Evolutionary conservation across 2,329 filamentous ascomycete genomes (phyloP).

Genomic region (Neofusicoccum sp.): DNA sequence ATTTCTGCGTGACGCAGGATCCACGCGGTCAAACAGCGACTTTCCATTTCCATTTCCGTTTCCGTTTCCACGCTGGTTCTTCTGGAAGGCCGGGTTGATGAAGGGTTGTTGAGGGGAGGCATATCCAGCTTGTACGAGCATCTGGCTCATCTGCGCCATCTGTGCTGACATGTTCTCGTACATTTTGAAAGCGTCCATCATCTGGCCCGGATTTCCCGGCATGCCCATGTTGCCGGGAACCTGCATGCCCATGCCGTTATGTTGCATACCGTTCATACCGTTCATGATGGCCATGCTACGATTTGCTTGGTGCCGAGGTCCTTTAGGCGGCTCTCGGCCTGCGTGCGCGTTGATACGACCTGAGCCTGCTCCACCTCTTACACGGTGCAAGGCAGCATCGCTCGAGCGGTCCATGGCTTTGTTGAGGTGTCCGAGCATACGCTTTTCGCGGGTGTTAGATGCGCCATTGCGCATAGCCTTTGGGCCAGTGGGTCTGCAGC

Average conservation of each 20-base stretch:
- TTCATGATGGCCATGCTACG: constrained; percentile 25
- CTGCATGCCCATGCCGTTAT: constrained; percentile 43
- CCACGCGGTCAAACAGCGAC: constrained; percentile 74
- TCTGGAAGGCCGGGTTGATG: constrained; percentile 52
- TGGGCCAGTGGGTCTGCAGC: constrained; percentile 79
- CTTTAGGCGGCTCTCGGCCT: constrained; percentile 66
- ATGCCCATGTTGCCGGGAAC: constrained; percentile 7
- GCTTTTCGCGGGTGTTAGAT: constrained; percentile 62
- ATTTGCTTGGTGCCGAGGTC: constrained; percentile 56
- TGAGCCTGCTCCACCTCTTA: constrained; percentile 67
- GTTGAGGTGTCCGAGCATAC: constrained; percentile 81
- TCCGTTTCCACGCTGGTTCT: constrained; percentile 25
- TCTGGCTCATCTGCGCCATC: constrained; percentile 69
- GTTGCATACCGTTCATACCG: constrained; percentile 47
- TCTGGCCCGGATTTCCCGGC: constrained; percentile 9
- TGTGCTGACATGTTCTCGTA: constrained; percentile 37
- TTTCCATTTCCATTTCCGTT: constrained; percentile 42
- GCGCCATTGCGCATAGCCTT: constrained; percentile 85
- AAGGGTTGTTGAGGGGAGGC: constrained; percentile 55
- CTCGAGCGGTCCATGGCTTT: constrained; percentile 75
- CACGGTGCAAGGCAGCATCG: constrained; percentile 77
- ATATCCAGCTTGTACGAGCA: constrained; percentile 80
- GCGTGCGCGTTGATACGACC: constrained; percentile 78
- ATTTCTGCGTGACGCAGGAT: constrained; percentile 31
- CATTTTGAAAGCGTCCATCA: constrained; percentile 17